A percentile compares a stretch with the other conserved stretches of the same genome.
Evolutionary conservation across 139 green algal species (phyloP).

Genomic region (Chlorella sp.): DNA sequence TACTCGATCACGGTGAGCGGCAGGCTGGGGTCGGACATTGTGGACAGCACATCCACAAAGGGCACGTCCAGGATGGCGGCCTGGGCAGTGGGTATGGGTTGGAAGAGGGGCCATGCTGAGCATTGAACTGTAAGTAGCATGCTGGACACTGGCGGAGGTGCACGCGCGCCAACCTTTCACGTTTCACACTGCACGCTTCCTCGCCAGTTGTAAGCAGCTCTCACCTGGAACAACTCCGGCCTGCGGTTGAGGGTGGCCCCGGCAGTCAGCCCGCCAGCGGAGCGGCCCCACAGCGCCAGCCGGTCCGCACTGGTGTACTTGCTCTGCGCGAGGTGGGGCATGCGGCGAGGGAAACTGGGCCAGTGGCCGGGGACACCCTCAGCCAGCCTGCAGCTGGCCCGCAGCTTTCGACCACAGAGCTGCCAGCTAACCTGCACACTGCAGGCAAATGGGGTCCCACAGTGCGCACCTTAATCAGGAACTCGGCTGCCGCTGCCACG

Average conservation of each 20-base stretch:
- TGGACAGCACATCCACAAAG: conserved; percentile 90
- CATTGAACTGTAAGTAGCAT: too few species aligned
- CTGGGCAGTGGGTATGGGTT: neutral
- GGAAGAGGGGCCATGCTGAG: too few species aligned
- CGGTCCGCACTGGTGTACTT: conserved; percentile 55
- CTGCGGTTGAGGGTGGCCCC: conserved; percentile 73
- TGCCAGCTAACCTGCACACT: too few species aligned
- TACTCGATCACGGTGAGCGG: conserved; percentile 57
- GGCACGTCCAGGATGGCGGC: conserved; percentile 66
- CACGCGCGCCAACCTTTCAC: too few species aligned
- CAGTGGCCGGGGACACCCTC: too few species aligned
- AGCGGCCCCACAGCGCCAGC: conserved; percentile 68
- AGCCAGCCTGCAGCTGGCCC: neutral
- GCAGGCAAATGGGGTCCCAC: too few species aligned
- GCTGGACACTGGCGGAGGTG: too few species aligned
- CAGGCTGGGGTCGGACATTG: conserved; percentile 67
- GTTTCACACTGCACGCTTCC: too few species aligned
- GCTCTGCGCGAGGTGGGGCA: conserved; percentile 56
- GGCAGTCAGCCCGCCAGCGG: conserved; percentile 76
- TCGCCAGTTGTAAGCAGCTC: too few species aligned
- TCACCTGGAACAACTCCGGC: conserved; percentile 64
- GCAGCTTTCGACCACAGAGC: too few species aligned
- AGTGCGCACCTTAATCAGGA: conserved; percentile 20
- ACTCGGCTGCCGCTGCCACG: conserved; percentile 54
- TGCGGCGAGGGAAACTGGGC: conserved; percentile 2